Evolutionary conservation across 129 eudicot species (phyloP).

Genomic region (Centella asiatica): DNA sequence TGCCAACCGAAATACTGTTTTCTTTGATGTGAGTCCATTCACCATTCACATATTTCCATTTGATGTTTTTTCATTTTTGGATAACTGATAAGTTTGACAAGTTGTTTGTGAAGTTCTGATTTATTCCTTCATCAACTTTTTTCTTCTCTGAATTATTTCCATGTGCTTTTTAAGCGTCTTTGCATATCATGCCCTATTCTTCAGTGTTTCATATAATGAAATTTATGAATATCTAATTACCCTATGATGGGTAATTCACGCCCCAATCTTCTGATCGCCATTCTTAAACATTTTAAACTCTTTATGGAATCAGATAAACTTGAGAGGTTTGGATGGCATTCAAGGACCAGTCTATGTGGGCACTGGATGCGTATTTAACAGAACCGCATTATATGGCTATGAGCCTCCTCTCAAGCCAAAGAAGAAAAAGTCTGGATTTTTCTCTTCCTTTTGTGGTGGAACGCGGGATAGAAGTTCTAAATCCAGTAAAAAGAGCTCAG

Average conservation of each 20-base stretch:
- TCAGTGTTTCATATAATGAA: too few species aligned
- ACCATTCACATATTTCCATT: neutral
- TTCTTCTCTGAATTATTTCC: neutral
- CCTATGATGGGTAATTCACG: too few species aligned
- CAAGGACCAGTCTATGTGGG: constrained; percentile 99
- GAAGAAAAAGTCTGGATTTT: constrained; percentile 67
- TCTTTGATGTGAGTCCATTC: constrained; percentile 82
- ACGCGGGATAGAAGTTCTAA: constrained; percentile 63
- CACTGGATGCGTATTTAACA: constrained; percentile 96
- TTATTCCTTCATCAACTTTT: too few species aligned
- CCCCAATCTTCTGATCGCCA: neutral
- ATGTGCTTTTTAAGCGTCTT: neutral
- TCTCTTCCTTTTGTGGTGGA: constrained; percentile 81
- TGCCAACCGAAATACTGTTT: constrained; percentile 97
- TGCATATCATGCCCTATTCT: neutral
- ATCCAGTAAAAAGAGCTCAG: constrained; percentile 84
- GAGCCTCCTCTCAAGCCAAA: constrained; percentile 97
- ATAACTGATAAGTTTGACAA: neutral
- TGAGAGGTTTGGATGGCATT: constrained; percentile 99
- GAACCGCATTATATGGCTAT: constrained; percentile 98
- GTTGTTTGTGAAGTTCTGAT: neutral
- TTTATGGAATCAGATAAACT: constrained; percentile 60
- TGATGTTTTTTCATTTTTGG: neutral
- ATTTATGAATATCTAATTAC: too few species aligned
- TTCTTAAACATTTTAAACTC: constrained; percentile 4